A percentile compares a stretch with the other conserved stretches of the same genome.
Conservation (phyloP, 2,329 filamentous ascomycete species). For the Beauveria scarabaeidicola region DNA sequence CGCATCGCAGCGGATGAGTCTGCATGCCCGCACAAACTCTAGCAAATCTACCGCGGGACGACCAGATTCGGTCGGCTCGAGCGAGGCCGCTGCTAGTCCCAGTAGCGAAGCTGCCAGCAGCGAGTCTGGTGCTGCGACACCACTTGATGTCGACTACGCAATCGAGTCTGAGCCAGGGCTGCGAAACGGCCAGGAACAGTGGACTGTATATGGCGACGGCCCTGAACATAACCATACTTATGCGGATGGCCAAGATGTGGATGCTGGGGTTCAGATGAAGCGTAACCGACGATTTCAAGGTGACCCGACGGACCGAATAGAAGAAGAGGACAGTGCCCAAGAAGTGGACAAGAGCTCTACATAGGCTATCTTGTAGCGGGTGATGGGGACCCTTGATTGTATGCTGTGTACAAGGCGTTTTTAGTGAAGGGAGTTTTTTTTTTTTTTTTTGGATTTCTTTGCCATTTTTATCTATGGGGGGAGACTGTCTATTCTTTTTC, state of each 20-base stretch:
- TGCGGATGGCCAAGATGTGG: conserved; percentile 22
- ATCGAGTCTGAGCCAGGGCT: not conserved
- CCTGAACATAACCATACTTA: conserved; percentile 24
- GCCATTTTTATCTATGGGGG: not conserved
- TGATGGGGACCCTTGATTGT: not conserved
- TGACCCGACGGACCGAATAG: conserved; percentile 27
- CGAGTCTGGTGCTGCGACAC: conserved; percentile 28
- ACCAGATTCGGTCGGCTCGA: conserved; percentile 26
- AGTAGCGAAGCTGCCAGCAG: conserved; percentile 28
- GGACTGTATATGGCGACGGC: conserved; percentile 16
- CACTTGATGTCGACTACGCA: conserved; percentile 25
- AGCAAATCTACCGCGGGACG: conserved; percentile 16
- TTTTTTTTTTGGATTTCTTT: conserved; percentile 5
- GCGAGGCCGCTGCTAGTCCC: conserved; percentile 28
- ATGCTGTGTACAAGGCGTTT: not conserved
- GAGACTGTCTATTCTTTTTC: not conserved
- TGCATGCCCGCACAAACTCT: conserved; percentile 12
- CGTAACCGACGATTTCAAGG: conserved; percentile 26
- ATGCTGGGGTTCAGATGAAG: conserved; percentile 29
- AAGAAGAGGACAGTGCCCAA: conserved; percentile 25
- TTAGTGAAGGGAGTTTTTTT: conserved; percentile 1
- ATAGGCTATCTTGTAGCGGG: not conserved
- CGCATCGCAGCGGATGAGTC: conserved; percentile 11
- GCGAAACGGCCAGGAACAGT: not conserved
- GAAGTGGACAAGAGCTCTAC: not conserved